Percentiles rank a stretch among this genome's conserved stretches.
These are phyloP conservation scores for Apiotrichum veenhuisii DNA, from an alignment of 1,284 basidiomycete genomes.

Conservation along the genomic window DNA sequence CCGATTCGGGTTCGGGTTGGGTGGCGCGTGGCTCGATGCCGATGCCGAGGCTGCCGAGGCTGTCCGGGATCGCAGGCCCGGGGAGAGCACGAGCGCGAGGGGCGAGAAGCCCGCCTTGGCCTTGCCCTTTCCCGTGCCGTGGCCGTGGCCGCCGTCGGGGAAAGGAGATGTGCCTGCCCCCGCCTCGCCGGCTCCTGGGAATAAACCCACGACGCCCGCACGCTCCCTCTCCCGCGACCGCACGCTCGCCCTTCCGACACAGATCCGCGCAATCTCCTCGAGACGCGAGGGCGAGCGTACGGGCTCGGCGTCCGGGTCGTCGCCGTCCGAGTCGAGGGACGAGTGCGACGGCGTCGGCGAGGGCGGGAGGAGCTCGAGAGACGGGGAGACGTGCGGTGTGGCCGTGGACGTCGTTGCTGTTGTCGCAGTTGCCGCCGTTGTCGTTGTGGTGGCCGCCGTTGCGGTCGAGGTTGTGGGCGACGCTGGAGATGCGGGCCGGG, in stretches of 20 bases:
- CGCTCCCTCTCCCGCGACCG: background rate
- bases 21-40: background rate
- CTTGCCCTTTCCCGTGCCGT: no score
- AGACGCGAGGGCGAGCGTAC: constrained; percentile 1
- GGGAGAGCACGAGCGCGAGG: no score
- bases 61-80: no score
- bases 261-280: constrained; percentile 11
- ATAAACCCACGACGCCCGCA: no score
- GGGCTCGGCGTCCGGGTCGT: background rate
- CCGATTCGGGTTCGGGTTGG: no score
- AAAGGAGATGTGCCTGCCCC: no score
- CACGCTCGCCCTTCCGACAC: constrained; percentile 8
- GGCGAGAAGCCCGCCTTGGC: no score
- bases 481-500: background rate
- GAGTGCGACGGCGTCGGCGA: constrained; percentile 5
- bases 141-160: no score
- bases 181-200: no score
- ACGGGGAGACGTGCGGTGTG: background rate
- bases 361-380: constrained; percentile 8
- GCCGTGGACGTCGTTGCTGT: background rate
- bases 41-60: background rate
- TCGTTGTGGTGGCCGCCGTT: no score
- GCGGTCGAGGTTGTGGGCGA: background rate
- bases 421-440: no score
- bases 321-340: background rate